These are phyloP conservation scores for Rhodotorula sp. DNA, from an alignment of 1,284 basidiomycete genomes.

Conservation along the genomic window DNA sequence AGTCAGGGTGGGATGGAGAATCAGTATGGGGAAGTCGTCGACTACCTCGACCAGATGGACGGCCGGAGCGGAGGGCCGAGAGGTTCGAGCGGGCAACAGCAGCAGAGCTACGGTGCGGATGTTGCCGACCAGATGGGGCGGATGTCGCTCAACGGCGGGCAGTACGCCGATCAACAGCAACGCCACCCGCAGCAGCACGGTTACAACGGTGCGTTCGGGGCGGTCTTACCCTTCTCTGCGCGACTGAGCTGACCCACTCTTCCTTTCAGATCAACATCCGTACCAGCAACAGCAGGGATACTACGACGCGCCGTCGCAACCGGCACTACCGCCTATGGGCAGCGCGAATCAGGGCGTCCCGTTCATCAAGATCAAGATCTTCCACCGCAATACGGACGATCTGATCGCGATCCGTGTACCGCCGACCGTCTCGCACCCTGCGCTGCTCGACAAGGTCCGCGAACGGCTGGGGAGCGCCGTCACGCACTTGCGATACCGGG, in stretches of 20 bases:
- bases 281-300: slow-evolving; percentile 1
- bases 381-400: slow-evolving; percentile 85
- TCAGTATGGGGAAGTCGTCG: slow-evolving; percentile 44
- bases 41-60: slow-evolving; percentile 45
- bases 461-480: slow-evolving; percentile 78
- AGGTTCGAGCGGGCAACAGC: slow-evolving; percentile 1
- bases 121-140: slow-evolving; percentile 25
- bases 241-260: neutral
- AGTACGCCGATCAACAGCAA: neutral
- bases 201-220: slow-evolving; percentile 1
- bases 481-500: slow-evolving; percentile 61
- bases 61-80: slow-evolving; percentile 6
- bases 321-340: slow-evolving; percentile 23
- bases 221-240: neutral
- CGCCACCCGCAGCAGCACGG: slow-evolving; percentile 2
- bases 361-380: slow-evolving; percentile 97
- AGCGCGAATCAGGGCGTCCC: slow-evolving; percentile 58
- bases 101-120: slow-evolving; percentile 6
- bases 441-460: slow-evolving; percentile 87
- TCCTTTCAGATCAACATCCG: neutral
- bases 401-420: slow-evolving; percentile 97
- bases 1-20: slow-evolving; percentile 32
- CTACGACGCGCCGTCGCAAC: neutral
- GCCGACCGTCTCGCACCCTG: slow-evolving; percentile 78
- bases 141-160: slow-evolving; percentile 26